Conservation (phyloP, 2,329 filamentous ascomycete species). For the Colletotrichum sp. region DNA sequence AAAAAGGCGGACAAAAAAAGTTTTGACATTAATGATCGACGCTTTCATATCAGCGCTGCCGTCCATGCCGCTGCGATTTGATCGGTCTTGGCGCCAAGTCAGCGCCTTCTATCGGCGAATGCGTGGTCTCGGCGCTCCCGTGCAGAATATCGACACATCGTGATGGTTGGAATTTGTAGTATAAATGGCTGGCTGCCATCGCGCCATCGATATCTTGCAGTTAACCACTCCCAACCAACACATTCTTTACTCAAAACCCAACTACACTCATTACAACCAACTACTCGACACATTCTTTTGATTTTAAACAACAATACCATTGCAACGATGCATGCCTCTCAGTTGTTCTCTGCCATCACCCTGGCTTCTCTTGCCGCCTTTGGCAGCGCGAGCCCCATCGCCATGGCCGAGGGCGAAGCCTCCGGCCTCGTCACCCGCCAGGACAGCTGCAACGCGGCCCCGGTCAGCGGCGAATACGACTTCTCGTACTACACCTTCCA, state of each 20-base stretch:
- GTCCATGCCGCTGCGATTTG: not conserved
- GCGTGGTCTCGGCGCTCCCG: not conserved
- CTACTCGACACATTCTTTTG: not conserved
- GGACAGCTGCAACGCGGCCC: not conserved
- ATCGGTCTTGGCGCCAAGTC: not conserved
- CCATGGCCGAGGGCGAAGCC: not conserved
- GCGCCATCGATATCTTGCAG: not conserved
- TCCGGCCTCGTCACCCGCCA: not conserved
- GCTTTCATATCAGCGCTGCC: not conserved
- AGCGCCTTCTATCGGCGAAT: not conserved
- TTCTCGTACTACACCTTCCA: conserved; percentile 1
- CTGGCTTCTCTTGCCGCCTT: not conserved
- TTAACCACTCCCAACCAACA: not conserved
- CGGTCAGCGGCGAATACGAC: not conserved
- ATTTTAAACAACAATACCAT: not conserved
- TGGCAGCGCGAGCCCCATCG: not conserved
- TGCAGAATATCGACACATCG: not conserved
- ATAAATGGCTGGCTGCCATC: not conserved
- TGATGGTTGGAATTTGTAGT: not conserved
- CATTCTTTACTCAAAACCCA: not conserved
- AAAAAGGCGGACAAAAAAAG: not conserved
- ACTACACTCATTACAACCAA: not conserved
- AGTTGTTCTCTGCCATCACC: not conserved
- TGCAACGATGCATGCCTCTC: not conserved
- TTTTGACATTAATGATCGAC: not conserved